Evolutionary conservation across 176 grass and related monocot genomes (phyloP).

Genomic region (Eleusine coracana): DNA sequence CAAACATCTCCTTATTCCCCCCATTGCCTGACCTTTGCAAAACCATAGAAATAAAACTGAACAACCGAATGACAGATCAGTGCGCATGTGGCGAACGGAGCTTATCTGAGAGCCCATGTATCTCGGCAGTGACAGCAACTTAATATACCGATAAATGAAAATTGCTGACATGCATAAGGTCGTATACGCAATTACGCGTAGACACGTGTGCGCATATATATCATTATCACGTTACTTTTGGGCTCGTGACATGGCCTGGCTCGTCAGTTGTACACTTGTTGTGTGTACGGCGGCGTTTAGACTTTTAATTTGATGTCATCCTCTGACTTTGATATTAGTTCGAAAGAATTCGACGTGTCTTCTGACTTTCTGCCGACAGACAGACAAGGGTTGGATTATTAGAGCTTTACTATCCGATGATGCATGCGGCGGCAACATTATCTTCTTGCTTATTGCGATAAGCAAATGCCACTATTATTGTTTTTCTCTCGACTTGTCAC

Average conservation of each 20-base stretch:
- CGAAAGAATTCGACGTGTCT: not conserved
- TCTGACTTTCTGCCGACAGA: conserved; percentile 23
- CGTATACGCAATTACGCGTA: not conserved
- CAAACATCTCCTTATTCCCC: no score
- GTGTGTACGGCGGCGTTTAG: not conserved
- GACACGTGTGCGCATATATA: not conserved
- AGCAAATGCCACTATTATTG: not conserved
- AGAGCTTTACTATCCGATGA: not conserved
- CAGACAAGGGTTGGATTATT: not conserved
- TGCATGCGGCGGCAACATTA: not conserved
- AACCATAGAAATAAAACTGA: not conserved
- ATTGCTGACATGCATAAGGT: no score
- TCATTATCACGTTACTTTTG: not conserved
- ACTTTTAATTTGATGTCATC: no score
- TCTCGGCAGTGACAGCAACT: not conserved
- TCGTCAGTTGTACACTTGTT: not conserved
- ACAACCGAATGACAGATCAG: not conserved
- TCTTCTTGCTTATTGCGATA: not conserved
- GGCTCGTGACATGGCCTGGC: not conserved
- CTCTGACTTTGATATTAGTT: conserved; percentile 6
- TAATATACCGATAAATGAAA: not conserved
- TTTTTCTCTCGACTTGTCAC: not conserved
- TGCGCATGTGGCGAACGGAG: not conserved
- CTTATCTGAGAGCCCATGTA: not conserved
- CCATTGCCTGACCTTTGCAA: not conserved